These are phyloP conservation scores for Boletus tomentosulus DNA, from an alignment of 768 basidiomycete genomes.

Conservation along the genomic window DNA sequence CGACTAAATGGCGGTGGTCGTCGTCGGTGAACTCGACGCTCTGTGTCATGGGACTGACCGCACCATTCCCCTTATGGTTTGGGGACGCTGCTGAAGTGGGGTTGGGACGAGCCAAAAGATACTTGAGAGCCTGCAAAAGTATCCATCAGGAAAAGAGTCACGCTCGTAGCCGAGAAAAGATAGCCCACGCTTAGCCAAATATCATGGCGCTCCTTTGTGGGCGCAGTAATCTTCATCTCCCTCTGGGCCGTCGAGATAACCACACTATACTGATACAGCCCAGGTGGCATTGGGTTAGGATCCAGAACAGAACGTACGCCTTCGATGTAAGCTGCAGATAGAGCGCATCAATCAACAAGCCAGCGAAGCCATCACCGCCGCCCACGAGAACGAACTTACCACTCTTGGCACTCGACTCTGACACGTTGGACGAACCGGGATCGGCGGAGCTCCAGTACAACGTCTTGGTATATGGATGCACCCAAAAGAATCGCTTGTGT, in stretches of 20 bases:
- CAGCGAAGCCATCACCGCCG: constrained; percentile 6
- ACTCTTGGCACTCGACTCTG: constrained; percentile 94
- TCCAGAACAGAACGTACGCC: constrained; percentile 89
- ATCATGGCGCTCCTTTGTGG: constrained; percentile 92
- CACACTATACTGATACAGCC: constrained; percentile 88
- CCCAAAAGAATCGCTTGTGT: constrained; percentile 98
- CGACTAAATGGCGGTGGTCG: constrained; percentile 42
- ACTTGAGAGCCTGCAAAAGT: constrained; percentile 73
- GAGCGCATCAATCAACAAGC: constrained; percentile 1
- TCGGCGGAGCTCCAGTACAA: constrained; percentile 96
- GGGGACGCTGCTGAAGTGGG: constrained; percentile 23
- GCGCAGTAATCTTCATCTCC: constrained; percentile 99
- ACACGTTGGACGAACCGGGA: constrained; percentile 82
- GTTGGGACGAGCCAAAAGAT: constrained; percentile 76
- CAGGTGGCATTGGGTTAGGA: constrained; percentile 93
- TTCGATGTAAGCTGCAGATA: constrained; percentile 78
- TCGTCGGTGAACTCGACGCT: constrained; percentile 46
- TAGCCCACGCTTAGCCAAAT: constrained; percentile 86
- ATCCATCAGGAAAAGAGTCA: constrained; percentile 5
- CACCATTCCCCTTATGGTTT: constrained; percentile 29
- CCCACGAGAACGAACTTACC: constrained; percentile 53
- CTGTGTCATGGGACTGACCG: constrained; percentile 46
- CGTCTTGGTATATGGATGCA: constrained; percentile 99
- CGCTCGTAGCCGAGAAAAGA: constrained; percentile 5
- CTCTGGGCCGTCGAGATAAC: constrained; percentile 89